A percentile compares a stretch with the other conserved stretches of the same genome.
Evolutionary conservation across 805 yeast species (phyloP).

Genomic region (Saturnispora saitoi): DNA sequence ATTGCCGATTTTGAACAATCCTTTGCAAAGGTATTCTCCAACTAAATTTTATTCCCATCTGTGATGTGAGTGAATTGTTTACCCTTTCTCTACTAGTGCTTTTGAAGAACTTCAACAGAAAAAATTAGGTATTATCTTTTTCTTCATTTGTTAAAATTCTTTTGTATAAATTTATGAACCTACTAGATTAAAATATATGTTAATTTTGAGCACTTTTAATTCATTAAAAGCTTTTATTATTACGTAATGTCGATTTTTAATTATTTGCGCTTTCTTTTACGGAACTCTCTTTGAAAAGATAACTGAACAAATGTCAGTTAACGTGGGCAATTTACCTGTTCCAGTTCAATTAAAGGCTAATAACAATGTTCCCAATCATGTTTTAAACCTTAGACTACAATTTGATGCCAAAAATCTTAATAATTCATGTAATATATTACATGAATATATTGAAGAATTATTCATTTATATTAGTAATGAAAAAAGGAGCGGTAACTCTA

Average conservation of each 20-base stretch:
- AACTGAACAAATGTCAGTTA: conserved; percentile 2
- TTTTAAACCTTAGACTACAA: conserved; percentile 15
- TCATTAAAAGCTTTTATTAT: too few species aligned
- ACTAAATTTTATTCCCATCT: background rate
- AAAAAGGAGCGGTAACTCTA: conserved; percentile 3
- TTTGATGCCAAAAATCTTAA: conserved; percentile 14
- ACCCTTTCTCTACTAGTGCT: too few species aligned
- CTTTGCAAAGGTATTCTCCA: conserved; percentile 50
- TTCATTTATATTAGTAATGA: conserved; percentile 9
- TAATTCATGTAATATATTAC: conserved; percentile 21
- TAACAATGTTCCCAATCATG: conserved; percentile 9
- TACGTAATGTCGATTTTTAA: too few species aligned
- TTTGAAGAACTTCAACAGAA: too few species aligned
- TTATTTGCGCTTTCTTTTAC: background rate
- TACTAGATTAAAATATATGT: too few species aligned
- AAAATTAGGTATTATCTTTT: too few species aligned
- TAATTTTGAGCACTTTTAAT: too few species aligned
- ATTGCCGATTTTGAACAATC: conserved; percentile 85
- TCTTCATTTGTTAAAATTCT: too few species aligned
- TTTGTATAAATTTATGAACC: too few species aligned
- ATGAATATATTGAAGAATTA: conserved; percentile 20
- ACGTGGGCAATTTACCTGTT: conserved; percentile 11
- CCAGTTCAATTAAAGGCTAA: conserved; percentile 9
- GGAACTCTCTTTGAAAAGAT: background rate
- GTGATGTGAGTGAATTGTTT: background rate